Evolutionary conservation across 345 rosid genomes (phyloP).

Genomic region (Melaleuca alternifolia): DNA sequence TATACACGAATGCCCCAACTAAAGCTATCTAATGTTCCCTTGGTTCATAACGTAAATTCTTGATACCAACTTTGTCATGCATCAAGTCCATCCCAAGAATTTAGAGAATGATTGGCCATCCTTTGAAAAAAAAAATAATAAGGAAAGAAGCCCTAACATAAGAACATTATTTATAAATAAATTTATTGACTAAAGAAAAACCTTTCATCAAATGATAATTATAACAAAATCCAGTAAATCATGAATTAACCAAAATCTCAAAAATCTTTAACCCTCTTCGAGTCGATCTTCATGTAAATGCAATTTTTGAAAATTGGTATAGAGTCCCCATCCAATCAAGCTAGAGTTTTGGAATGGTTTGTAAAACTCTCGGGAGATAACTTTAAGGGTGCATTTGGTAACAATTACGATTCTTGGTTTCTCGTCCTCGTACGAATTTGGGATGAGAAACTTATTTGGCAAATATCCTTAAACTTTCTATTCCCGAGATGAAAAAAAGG

Average conservation of each 20-base stretch:
- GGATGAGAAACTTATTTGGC: no score
- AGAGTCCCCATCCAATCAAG: no score
- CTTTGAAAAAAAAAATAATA: not conserved
- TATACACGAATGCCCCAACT: not conserved
- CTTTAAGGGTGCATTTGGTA: no score
- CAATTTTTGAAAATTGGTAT: not conserved
- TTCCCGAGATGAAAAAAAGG: no score
- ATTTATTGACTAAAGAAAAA: not conserved
- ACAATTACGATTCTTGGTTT: no score
- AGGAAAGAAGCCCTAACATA: not conserved
- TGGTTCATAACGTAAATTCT: not conserved
- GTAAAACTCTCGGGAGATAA: no score
- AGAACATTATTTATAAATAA: no score
- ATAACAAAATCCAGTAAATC: not conserved
- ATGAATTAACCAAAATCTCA: no score
- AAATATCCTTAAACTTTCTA: no score
- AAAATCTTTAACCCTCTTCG: not conserved
- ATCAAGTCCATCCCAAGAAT: not conserved
- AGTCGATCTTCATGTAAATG: not conserved
- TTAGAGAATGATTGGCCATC: not conserved
- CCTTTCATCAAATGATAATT: not conserved
- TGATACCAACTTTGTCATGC: not conserved
- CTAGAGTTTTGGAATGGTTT: no score
- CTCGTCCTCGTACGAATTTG: no score
- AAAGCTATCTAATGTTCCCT: not conserved